Evolutionary conservation across 495 filamentous ascomycete genomes (phyloP), one percentile per base, ranked within the genome.

Genomic region (Aspergillus nanangensis): DNA sequence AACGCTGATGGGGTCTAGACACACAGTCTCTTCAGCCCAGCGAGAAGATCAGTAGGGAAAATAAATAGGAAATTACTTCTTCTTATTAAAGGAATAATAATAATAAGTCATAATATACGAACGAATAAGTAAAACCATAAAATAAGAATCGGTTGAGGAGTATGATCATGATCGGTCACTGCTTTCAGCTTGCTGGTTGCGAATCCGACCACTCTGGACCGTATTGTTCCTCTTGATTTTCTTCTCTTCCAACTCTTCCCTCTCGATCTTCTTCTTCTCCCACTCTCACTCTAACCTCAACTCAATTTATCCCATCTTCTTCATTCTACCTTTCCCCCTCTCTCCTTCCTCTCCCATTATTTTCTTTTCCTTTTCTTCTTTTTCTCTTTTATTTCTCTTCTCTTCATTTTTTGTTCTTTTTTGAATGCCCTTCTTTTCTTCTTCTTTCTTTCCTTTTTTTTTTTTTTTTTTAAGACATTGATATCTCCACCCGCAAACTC

Each of bases 401-500:
- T 44, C 15, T 18, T 48, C 29, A 37, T 17, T 24, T 32, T 45
- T 35, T 45, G n/a, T 48, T 41, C 37, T 52, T 48, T 41, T 32
- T 46, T 43, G 47, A 45, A 34, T 19, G n/a, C n/a, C n/a, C n/a
- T n/a, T n/a, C n/a, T n/a, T n/a, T n/a, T n/a, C n/a, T 35, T 47
- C 47, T 37, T 37, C 41, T 38, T 44, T 22, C 38, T 15, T 52
- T 49, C 22, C 39, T 49, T 31, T 40, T 47, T 19, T 33, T 46
- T 29, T 31, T 40, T 46, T 31, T 37, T 29, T 29, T 11, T 11
- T 29, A 5, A 11, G 5, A 7, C 25, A 7, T 29, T 5, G 25
- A 5, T 29, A 20, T 21, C 36, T 15, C 5, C 8, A 18, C 37
- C 20, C 20, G 18, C 18, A n/a, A n/a, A 18, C 41, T 40, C 41